Evolutionary conservation across 2,329 filamentous ascomycete species (phyloP), one percentile per base, ranked within the genome.

Genomic region (Aphanocladium album): DNA sequence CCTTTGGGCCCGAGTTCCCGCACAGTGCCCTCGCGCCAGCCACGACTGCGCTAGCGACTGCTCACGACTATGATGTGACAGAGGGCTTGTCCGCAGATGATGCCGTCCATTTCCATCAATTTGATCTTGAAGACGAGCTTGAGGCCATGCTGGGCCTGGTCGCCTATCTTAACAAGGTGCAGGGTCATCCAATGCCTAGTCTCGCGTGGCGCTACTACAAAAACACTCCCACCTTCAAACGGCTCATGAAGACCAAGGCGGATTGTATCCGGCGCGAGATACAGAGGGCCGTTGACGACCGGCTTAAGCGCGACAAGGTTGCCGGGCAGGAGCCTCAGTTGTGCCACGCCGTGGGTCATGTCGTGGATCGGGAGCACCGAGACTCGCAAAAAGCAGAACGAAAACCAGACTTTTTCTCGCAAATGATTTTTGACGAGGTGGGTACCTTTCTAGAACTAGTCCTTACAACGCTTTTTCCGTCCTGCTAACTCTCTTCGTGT

Each of bases 341-440:
- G 41, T 25, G 43, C 30, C 55, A 58, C 33, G 68, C 68, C 2
- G 23, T 68, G 53, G 73, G 75, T 43, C 66, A 70, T 16, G 69
- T 76, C 30, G 57, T 75, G 8, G 65, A 65, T 6, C 65, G 73
- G 11, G 73, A 74, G 57, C 66, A 68, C 23, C 39, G 55, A 1
- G 61, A 68, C 0, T 72, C 74, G 0, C 60, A 68, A 41, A 76
- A 73, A 27, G 67, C 66, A 14, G 68, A 64, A 0, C 64, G 72
- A 3, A 43, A 62, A 17, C 72, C 72, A 0, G 56, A 70, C 12
- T 74, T 74, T 27, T 59, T 70, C 46, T 71, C 67, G 1, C 57
- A 63, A 8, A 64, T 61, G 1, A 71, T 76, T n/a, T 64, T 66
- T 33, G 71, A 74, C 59, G 74, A 76, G 65, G 70, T 39, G 9